Conservation (phyloP, 495 filamentous ascomycete genomes). For the Penicillium waksmanii region DNA sequence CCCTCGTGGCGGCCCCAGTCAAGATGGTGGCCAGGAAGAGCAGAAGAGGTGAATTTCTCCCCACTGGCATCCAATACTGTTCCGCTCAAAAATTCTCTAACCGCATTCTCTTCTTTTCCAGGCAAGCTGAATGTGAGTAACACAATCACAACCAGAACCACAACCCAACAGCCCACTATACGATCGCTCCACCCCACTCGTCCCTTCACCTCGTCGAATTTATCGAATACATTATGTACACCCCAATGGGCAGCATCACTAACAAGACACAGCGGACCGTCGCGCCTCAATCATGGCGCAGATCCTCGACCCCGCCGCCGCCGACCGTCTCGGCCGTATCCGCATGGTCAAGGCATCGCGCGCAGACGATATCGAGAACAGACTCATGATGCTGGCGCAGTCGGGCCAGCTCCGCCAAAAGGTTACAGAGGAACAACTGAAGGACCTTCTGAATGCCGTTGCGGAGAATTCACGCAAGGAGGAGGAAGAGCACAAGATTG, state of each 20-base stretch:
- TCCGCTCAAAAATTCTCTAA: neutral
- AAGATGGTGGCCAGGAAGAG: constrained; percentile 60
- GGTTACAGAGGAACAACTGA: constrained; percentile 90
- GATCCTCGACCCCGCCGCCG: constrained; percentile 91
- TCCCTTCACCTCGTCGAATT: neutral
- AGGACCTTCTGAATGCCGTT: constrained; percentile 83
- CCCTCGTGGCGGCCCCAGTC: constrained; percentile 45
- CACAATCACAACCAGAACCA: neutral
- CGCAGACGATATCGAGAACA: constrained; percentile 87
- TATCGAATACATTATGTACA: neutral
- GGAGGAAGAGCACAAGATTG: constrained; percentile 75
- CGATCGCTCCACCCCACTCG: neutral
- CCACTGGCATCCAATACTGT: neutral
- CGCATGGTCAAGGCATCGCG: constrained; percentile 93
- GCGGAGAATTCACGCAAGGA: constrained; percentile 67
- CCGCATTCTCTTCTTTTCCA: constrained; percentile 22
- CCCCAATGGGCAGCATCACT: neutral
- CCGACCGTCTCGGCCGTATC: constrained; percentile 91
- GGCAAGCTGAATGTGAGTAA: constrained; percentile 68
- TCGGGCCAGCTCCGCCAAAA: constrained; percentile 82
- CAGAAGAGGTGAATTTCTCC: constrained; percentile 57
- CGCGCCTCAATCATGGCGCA: constrained; percentile 81
- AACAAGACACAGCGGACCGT: constrained; percentile 36
- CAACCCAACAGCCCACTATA: neutral
- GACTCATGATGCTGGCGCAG: constrained; percentile 88